Evolutionary conservation across 2,329 filamentous ascomycete genomes (phyloP).

Genomic region (Orbilia brochopaga): DNA sequence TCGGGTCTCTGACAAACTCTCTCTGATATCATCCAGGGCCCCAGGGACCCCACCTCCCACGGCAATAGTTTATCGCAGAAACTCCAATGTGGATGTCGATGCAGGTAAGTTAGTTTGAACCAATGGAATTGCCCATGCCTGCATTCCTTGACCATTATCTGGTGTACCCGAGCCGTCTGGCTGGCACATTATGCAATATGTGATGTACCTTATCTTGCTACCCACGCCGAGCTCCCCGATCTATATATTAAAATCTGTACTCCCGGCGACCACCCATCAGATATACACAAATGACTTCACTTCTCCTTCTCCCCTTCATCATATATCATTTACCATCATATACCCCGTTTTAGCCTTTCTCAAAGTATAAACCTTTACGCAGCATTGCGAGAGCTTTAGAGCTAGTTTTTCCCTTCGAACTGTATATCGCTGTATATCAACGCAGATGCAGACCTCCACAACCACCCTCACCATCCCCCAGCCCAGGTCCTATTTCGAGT

Average conservation of each 20-base stretch:
- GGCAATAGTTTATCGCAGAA: slow-evolving; percentile 35
- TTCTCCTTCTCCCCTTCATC: slow-evolving; percentile 6
- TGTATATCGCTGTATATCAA: slow-evolving; percentile 21
- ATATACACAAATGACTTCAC: slow-evolving; percentile 38
- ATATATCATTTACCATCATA: neutral
- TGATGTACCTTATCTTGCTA: slow-evolving; percentile 44
- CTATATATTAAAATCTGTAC: slow-evolving; percentile 38
- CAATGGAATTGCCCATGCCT: slow-evolving; percentile 43
- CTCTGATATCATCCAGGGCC: slow-evolving; percentile 46
- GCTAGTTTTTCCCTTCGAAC: slow-evolving; percentile 29
- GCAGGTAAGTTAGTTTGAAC: slow-evolving; percentile 32
- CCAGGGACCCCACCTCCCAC: slow-evolving; percentile 42
- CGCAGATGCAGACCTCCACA: slow-evolving; percentile 31
- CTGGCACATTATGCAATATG: slow-evolving; percentile 40
- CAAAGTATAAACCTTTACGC: neutral
- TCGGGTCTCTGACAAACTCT: slow-evolving; percentile 48
- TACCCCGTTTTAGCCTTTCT: neutral
- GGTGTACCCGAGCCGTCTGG: neutral
- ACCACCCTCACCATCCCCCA: slow-evolving; percentile 25
- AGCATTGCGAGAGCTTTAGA: slow-evolving; percentile 29
- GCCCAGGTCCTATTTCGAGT: slow-evolving; percentile 37
- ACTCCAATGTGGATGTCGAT: slow-evolving; percentile 50
- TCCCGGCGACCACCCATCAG: slow-evolving; percentile 9
- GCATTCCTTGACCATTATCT: slow-evolving; percentile 34
- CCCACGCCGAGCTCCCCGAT: slow-evolving; percentile 23